Evolutionary conservation across 164 flowering plant genomes (phyloP), one percentile per base, ranked within the genome.

Genomic region (Kalanchoe fedtschenkoi): DNA sequence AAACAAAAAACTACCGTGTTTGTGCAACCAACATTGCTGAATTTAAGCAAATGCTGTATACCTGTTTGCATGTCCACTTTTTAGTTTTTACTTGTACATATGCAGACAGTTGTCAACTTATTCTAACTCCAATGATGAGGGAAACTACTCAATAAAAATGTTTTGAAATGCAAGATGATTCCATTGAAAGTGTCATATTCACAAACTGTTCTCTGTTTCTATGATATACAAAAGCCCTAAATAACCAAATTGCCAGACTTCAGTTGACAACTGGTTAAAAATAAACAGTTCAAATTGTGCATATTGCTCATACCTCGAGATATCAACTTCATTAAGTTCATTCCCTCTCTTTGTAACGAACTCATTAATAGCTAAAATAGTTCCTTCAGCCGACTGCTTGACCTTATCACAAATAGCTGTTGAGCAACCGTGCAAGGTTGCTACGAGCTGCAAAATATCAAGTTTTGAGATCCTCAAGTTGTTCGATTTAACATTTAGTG

Each of bases 341-440:
- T 60, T 70, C 24, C 96, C 95, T 68, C 99, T 83, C 70, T 72
- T 80, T 11, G 78, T 70, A 34, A 91, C 84, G 68, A 95, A 88
- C 70, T 95, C 99, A 58, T 74, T 76, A 28, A 95, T 89, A 43
- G 95, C 99, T 76, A 85, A 86, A 68, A 95, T 79, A 33, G 89
- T 78, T 51, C 95, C 97, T 81, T 88, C 96, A 46, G 96, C 97
- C 53, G 97, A 91, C 64, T 83, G 96, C 72, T 78, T 95, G 71
- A 84, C 68, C 74, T 81, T 89, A 69, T 95, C 96, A 71, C 93
- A 87, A 68, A 95, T 81, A 61, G 96, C 95, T 51, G 81, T 60
- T 47, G 85, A 67, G 70, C 96, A 84, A 66, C 81, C 77, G 77
- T 77, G 76, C 64, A 95, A 71, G 10, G 90, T 72, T 21, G 80